A percentile compares a stretch with the other conserved stretches of the same genome.
Conservation (phyloP, 192 early-diverging fungal genomes). For the Backusella westeae region DNA sequence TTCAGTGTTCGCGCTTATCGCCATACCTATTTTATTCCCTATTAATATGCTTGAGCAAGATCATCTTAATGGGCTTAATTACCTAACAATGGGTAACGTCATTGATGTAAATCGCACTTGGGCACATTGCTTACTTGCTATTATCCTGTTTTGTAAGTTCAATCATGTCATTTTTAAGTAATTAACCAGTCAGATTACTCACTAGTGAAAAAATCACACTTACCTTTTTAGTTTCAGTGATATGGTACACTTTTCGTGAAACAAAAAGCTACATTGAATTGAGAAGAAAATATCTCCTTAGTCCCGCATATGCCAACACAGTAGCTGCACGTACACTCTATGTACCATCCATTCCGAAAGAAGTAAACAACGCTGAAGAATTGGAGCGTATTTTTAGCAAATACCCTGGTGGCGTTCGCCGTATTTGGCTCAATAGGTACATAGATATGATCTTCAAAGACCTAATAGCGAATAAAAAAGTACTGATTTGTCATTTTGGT, state of each 20-base stretch:
- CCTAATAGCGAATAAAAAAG: neutral
- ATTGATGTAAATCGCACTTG: slow-evolving; percentile 52
- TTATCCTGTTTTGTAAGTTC: slow-evolving; percentile 51
- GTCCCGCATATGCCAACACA: slow-evolving; percentile 42
- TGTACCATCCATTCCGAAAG: slow-evolving; percentile 65
- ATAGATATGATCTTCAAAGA: neutral
- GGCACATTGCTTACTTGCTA: slow-evolving; percentile 64
- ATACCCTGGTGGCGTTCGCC: slow-evolving; percentile 69
- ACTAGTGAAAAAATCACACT: neutral
- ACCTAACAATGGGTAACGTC: slow-evolving; percentile 75
- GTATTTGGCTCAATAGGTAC: slow-evolving; percentile 62
- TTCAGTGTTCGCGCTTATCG: slow-evolving; percentile 50
- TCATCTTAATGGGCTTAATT: slow-evolving; percentile 48
- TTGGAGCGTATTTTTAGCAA: slow-evolving; percentile 53
- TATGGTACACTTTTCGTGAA: slow-evolving; percentile 58
- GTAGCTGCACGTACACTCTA: slow-evolving; percentile 64
- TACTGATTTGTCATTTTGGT: neutral
- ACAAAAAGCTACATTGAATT: slow-evolving; percentile 58
- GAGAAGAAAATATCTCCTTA: slow-evolving; percentile 61
- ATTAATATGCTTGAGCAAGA: slow-evolving; percentile 60
- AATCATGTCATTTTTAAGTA: neutral
- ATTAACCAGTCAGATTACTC: neutral
- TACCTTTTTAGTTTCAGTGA: slow-evolving; percentile 29
- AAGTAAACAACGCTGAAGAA: slow-evolving; percentile 46
- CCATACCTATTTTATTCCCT: slow-evolving; percentile 64